Percentiles rank a stretch among this genome's conserved stretches.
Conservation (phyloP, 2,329 filamentous ascomycete genomes). For the Aureobasidium sp. region DNA sequence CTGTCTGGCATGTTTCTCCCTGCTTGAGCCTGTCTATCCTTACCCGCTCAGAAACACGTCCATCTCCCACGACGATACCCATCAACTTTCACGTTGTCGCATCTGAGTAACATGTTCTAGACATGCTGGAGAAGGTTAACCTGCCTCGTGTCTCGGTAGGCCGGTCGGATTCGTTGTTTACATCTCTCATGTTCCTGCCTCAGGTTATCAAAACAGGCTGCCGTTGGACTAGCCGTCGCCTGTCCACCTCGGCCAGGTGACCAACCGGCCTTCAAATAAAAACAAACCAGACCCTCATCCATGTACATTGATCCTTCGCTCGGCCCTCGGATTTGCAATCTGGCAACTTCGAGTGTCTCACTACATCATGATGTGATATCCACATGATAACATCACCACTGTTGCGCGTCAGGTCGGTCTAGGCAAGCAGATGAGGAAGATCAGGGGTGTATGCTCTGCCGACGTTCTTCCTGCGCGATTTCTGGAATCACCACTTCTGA, state of each 20-base stretch:
- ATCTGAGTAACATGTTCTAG: slow-evolving; percentile 16
- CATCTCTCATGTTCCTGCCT: neutral
- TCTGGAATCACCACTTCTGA: neutral
- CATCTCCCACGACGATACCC: neutral
- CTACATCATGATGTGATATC: neutral
- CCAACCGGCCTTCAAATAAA: slow-evolving; percentile 5
- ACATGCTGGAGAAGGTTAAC: slow-evolving; percentile 13
- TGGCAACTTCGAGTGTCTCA: neutral
- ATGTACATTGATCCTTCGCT: slow-evolving; percentile 2
- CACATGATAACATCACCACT: neutral
- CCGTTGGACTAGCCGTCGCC: neutral
- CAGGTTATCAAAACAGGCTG: neutral
- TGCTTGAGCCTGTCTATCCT: slow-evolving; percentile 9
- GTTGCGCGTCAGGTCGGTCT: neutral
- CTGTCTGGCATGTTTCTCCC: slow-evolving; percentile 10
- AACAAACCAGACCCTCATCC: slow-evolving; percentile 2
- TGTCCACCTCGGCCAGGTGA: neutral
- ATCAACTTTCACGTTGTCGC: slow-evolving; percentile 8
- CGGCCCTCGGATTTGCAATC: neutral
- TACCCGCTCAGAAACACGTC: slow-evolving; percentile 13
- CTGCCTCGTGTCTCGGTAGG: slow-evolving; percentile 3
- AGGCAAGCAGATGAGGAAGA: neutral
- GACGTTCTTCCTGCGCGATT: neutral
- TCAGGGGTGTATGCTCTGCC: slow-evolving; percentile 3
- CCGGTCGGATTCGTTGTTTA: neutral